These are phyloP conservation scores for Tremella fuciformis DNA, from an alignment of 768 basidiomycete species.

Conservation along the genomic window DNA sequence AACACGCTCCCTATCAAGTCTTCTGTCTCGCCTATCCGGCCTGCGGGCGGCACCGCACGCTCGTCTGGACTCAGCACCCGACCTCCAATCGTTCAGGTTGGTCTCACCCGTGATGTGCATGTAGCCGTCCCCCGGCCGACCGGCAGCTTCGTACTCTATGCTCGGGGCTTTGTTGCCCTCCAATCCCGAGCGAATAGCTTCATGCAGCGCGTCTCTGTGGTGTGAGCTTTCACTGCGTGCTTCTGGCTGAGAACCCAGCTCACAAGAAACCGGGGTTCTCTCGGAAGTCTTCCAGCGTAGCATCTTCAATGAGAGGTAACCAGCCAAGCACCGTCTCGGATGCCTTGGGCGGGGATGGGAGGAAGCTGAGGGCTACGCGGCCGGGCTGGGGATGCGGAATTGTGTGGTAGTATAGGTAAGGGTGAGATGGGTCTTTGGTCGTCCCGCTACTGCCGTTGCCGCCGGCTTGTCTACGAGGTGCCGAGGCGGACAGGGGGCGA, in stretches of 20 bases:
- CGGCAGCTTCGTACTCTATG: conserved; percentile 42
- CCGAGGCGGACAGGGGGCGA: too few relatives aligned
- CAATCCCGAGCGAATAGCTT: conserved; percentile 31
- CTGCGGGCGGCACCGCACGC: conserved; percentile 46
- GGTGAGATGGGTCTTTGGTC: conserved; percentile 45
- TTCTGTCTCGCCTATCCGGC: conserved; percentile 50
- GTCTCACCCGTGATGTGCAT: conserved; percentile 49
- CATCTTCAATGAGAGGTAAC: conserved; percentile 31
- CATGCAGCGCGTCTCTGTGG: conserved; percentile 35
- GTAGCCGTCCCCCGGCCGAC: conserved; percentile 47
- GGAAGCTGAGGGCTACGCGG: conserved; percentile 41
- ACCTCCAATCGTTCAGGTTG: neutral
- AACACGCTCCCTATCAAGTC: conserved; percentile 51
- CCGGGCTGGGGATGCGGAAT: conserved; percentile 16
- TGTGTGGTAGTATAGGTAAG: conserved; percentile 47
- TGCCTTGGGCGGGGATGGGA: conserved; percentile 34
- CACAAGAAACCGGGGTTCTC: conserved; percentile 45
- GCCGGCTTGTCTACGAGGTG: too few relatives aligned
- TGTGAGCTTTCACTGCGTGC: neutral
- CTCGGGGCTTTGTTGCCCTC: conserved; percentile 26
- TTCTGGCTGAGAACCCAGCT: conserved; percentile 11
- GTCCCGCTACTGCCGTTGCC: too few relatives aligned
- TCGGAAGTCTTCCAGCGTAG: conserved; percentile 41
- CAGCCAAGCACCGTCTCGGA: conserved; percentile 44
- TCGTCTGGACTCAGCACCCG: conserved; percentile 32